These are phyloP conservation scores for Teratosphaeria viscida DNA, from an alignment of 2,329 filamentous ascomycete species.

Conservation along the genomic window DNA sequence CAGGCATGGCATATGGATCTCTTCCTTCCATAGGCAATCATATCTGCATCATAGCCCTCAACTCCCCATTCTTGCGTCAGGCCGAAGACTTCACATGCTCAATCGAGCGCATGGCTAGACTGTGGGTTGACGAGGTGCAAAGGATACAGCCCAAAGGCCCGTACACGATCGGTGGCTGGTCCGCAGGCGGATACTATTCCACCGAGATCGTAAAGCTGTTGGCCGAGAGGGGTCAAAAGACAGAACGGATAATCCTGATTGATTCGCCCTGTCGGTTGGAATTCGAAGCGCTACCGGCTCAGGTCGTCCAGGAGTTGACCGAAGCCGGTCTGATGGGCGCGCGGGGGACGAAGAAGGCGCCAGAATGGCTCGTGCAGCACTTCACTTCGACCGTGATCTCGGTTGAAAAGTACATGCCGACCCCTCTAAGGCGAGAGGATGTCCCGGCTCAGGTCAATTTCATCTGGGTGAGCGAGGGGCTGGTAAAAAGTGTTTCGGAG, in stretches of 20 bases:
- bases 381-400: slow-evolving; percentile 20
- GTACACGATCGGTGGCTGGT: slow-evolving; percentile 63
- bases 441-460: slow-evolving; percentile 19
- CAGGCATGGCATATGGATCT: slow-evolving; percentile 32
- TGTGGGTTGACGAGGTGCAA: slow-evolving; percentile 22
- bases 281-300: slow-evolving; percentile 17
- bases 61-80: slow-evolving; percentile 21
- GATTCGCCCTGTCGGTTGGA: slow-evolving; percentile 19
- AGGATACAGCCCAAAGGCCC: slow-evolving; percentile 42
- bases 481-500: slow-evolving; percentile 19
- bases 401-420: slow-evolving; percentile 21
- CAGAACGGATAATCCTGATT: slow-evolving; percentile 20
- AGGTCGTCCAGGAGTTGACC: slow-evolving; percentile 18
- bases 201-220: slow-evolving; percentile 29
- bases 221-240: slow-evolving; percentile 13
- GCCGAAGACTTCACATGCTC: slow-evolving; percentile 20
- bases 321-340: slow-evolving; percentile 19
- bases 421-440: slow-evolving; percentile 10
- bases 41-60: slow-evolving; percentile 37
- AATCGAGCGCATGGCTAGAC: slow-evolving; percentile 17
- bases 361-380: slow-evolving; percentile 22
- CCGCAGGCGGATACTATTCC: slow-evolving; percentile 63
- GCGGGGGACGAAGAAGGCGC: slow-evolving; percentile 16
- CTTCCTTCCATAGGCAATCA: slow-evolving; percentile 32
- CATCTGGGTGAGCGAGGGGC: slow-evolving; percentile 22